Evolutionary conservation across 208 protist genomes (phyloP).

Genomic region (Trypanosoma theileri): DNA sequence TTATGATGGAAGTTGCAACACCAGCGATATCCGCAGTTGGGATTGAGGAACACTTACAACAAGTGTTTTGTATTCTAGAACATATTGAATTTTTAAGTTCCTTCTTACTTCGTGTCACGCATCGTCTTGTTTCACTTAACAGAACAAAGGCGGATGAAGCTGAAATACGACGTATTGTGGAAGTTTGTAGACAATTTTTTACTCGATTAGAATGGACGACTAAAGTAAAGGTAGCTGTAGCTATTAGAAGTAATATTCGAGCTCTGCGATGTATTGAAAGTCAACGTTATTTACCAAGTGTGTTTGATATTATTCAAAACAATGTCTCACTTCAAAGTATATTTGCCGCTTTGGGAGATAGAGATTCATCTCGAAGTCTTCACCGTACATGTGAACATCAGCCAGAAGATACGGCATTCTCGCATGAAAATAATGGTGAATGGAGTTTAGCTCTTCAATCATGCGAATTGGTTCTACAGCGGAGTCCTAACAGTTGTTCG

Average conservation of each 20-base stretch:
- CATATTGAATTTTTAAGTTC: constrained; percentile 69
- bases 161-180: constrained; percentile 35
- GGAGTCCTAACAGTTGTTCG: constrained; percentile 49
- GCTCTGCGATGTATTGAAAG: constrained; percentile 72
- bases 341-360: constrained; percentile 77
- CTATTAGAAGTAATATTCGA: constrained; percentile 75
- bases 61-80: constrained; percentile 65
- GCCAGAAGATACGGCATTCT: constrained; percentile 69
- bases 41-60: constrained; percentile 73
- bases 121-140: constrained; percentile 3
- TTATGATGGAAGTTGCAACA: constrained; percentile 25
- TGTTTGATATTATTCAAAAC: constrained; percentile 18
- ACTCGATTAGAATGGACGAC: constrained; percentile 35
- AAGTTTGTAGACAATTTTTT: constrained; percentile 45
- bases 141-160: constrained; percentile 19
- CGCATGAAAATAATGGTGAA: constrained; percentile 84
- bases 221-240: constrained; percentile 51
- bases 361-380: constrained; percentile 74
- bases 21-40: neutral
- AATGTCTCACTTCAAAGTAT: constrained; percentile 70
- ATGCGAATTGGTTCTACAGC: constrained; percentile 83
- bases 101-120: constrained; percentile 36
- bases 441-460: constrained; percentile 72
- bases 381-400: constrained; percentile 46
- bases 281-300: constrained; percentile 51